A percentile compares a stretch with the other conserved stretches of the same genome.
These are phyloP conservation scores for Candida palmyrensis DNA, from an alignment of 805 yeast genomes.

Conservation along the genomic window DNA sequence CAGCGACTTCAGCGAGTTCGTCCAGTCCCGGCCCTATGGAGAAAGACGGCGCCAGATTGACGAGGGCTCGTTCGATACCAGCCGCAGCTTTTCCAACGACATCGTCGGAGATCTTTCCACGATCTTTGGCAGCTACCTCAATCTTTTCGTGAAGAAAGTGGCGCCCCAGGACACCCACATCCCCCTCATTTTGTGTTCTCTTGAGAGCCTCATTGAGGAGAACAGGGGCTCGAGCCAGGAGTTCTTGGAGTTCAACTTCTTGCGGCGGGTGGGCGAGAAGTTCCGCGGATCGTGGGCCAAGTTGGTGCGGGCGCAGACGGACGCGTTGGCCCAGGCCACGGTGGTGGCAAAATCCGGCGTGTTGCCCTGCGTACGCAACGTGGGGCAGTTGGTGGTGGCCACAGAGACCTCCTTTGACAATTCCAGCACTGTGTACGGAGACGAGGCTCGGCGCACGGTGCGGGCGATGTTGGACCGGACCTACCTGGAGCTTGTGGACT, in stretches of 20 bases:
- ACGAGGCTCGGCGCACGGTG: slow-evolving; percentile 14
- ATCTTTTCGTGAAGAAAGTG: slow-evolving; percentile 28
- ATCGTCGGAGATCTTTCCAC: slow-evolving; percentile 40
- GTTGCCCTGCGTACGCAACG: slow-evolving; percentile 27
- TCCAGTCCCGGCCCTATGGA: slow-evolving; percentile 21
- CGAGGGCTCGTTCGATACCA: slow-evolving; percentile 29
- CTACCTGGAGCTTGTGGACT: slow-evolving; percentile 27
- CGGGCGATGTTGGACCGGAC: slow-evolving; percentile 22
- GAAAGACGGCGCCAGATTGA: slow-evolving; percentile 26
- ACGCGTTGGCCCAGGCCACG: slow-evolving; percentile 27
- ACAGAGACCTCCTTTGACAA: slow-evolving; percentile 31
- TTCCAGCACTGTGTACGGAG: slow-evolving; percentile 11
- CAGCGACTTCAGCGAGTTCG: slow-evolving; percentile 24
- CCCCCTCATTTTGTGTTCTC: slow-evolving; percentile 26
- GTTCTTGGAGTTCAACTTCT: slow-evolving; percentile 44
- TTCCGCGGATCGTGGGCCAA: slow-evolving; percentile 53
- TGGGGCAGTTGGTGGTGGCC: slow-evolving; percentile 25
- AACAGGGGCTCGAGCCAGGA: slow-evolving; percentile 59
- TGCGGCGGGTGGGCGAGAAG: slow-evolving; percentile 49
- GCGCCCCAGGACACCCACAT: slow-evolving; percentile 30
- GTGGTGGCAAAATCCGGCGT: slow-evolving; percentile 33
- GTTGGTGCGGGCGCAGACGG: slow-evolving; percentile 51
- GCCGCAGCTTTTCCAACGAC: slow-evolving; percentile 42
- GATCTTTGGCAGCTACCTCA: slow-evolving; percentile 41
- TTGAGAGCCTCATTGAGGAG: slow-evolving; percentile 25